Conservation (phyloP, 805 yeast genomes). For the Ogataea degrootiae region DNA sequence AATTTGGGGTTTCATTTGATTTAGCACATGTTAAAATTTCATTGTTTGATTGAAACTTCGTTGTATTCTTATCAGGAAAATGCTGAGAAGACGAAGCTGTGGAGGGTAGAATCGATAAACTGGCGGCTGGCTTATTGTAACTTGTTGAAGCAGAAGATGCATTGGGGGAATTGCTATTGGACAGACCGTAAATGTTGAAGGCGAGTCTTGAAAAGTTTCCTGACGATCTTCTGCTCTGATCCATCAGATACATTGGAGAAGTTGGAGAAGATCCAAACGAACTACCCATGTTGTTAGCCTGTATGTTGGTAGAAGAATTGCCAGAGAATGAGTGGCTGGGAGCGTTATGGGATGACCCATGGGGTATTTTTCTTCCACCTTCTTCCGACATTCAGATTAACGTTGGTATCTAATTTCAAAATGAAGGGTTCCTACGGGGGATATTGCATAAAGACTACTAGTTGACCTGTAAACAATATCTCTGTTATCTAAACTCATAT, state of each 20-base stretch:
- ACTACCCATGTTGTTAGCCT: conserved; percentile 1
- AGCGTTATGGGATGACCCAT: not conserved
- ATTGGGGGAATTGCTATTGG: conserved; percentile 15
- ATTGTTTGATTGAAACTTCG: conserved; percentile 27
- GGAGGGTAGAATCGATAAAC: conserved; percentile 16
- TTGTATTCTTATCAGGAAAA: conserved; percentile 16
- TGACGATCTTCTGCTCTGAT: conserved; percentile 25
- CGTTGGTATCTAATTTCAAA: too few relatives aligned
- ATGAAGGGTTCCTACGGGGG: too few relatives aligned
- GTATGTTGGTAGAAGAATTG: conserved; percentile 2
- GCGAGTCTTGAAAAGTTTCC: conserved; percentile 49
- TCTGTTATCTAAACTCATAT: too few relatives aligned
- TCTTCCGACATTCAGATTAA: conserved; percentile 1
- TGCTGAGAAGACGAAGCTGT: conserved; percentile 23
- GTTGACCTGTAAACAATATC: too few relatives aligned
- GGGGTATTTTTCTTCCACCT: not conserved
- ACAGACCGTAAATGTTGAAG: conserved; percentile 50
- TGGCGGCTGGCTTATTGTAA: conserved; percentile 17
- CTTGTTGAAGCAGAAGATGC: conserved; percentile 9
- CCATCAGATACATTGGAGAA: conserved; percentile 19
- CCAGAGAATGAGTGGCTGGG: conserved; percentile 4
- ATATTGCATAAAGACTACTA: too few relatives aligned
- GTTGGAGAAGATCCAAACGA: conserved; percentile 19
- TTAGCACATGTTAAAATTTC: conserved; percentile 33
- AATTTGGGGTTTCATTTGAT: conserved; percentile 30